Evolutionary conservation across 352 stramenopile genomes (phyloP).

Genomic region (Pythium utonaiense): DNA sequence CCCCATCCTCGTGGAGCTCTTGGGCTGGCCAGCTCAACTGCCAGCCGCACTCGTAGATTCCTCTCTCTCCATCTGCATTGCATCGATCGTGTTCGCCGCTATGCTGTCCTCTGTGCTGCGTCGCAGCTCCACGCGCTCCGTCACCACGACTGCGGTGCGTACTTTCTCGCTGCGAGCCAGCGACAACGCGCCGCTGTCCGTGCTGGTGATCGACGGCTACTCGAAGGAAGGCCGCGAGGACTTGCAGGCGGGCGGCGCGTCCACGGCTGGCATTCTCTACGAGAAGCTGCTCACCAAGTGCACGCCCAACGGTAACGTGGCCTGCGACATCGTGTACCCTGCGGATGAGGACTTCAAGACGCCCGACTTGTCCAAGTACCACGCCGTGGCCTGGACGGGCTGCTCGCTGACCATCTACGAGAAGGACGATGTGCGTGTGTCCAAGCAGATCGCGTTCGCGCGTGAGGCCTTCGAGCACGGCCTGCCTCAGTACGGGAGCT

Average conservation of each 20-base stretch:
- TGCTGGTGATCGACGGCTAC: slow-evolving; percentile 81
- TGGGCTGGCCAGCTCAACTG: not conserved
- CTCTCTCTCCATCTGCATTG: not conserved
- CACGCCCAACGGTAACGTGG: slow-evolving; percentile 42
- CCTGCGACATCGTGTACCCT: slow-evolving; percentile 63
- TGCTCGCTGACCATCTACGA: slow-evolving; percentile 77
- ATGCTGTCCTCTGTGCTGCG: no score
- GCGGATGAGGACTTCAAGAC: slow-evolving; percentile 60
- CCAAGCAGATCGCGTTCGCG: slow-evolving; percentile 71
- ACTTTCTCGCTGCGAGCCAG: no score
- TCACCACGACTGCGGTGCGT: no score
- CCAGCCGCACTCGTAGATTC: not conserved
- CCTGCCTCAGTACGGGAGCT: slow-evolving; percentile 76
- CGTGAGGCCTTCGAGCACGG: slow-evolving; percentile 62
- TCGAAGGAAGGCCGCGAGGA: slow-evolving; percentile 61
- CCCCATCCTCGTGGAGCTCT: not conserved
- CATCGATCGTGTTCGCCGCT: no score
- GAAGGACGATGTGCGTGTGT: slow-evolving; percentile 46
- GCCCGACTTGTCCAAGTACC: slow-evolving; percentile 65
- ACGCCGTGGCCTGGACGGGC: slow-evolving; percentile 74
- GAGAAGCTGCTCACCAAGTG: slow-evolving; percentile 56
- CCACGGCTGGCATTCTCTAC: slow-evolving; percentile 71
- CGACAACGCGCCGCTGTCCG: slow-evolving; percentile 46
- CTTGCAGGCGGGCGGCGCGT: slow-evolving; percentile 60
- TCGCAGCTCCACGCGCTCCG: no score